Evolutionary conservation across 73 alveolate species (phyloP).

Genomic region (Paramecium sonneborni): DNA sequence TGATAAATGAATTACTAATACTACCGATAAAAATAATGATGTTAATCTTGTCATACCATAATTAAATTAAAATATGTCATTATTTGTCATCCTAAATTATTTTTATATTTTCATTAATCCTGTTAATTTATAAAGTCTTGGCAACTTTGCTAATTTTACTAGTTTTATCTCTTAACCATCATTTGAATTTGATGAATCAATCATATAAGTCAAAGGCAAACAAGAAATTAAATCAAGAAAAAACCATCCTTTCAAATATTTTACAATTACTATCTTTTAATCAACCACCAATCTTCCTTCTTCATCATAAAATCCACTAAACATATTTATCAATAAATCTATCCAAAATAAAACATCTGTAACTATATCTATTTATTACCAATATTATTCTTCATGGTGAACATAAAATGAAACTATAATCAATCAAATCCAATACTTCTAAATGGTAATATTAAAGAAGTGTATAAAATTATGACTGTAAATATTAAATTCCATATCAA

Average conservation of each 20-base stretch:
- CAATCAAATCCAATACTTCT: not conserved
- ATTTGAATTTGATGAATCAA: constrained; percentile 21
- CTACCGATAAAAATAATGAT: constrained; percentile 47
- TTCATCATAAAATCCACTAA: constrained; percentile 81
- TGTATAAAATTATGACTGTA: constrained; percentile 65
- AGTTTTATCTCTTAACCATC: constrained; percentile 50
- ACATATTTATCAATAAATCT: constrained; percentile 77
- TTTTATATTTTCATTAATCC: constrained; percentile 66
- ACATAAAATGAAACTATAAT: constrained; percentile 59
- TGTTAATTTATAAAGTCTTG: constrained; percentile 73
- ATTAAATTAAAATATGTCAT: constrained; percentile 70
- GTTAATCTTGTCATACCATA: constrained; percentile 74
- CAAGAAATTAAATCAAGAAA: constrained; percentile 80
- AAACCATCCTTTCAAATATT: constrained; percentile 82
- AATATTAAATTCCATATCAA: constrained; percentile 69
- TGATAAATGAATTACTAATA: constrained; percentile 79
- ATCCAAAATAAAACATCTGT: constrained; percentile 75
- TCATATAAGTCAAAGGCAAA: constrained; percentile 76
- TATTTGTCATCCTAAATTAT: not conserved
- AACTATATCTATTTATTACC: constrained; percentile 55
- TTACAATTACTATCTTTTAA: constrained; percentile 52
- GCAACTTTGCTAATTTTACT: constrained; percentile 72
- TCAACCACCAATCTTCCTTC: constrained; percentile 75
- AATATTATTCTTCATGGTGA: constrained; percentile 40
- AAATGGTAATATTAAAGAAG: constrained; percentile 74